These are phyloP conservation scores for Symmetrospora coprosmae DNA, from an alignment of 768 basidiomycete species.

Conservation along the genomic window DNA sequence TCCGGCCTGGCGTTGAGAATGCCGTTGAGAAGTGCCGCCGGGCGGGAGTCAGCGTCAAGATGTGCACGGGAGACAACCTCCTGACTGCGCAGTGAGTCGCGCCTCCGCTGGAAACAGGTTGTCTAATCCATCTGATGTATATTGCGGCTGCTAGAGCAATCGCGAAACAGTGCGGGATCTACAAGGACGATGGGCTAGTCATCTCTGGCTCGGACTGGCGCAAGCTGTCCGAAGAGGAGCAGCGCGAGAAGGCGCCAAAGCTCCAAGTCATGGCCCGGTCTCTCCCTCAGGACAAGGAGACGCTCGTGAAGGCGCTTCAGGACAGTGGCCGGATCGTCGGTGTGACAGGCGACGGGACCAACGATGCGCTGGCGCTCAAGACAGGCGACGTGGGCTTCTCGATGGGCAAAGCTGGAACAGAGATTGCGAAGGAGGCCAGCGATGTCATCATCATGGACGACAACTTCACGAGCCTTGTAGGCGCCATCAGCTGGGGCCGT, in stretches of 20 bases:
- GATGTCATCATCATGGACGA: conserved; percentile 94
- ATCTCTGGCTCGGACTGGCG: conserved; percentile 48
- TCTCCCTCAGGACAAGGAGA: conserved; percentile 39
- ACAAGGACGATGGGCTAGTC: conserved; percentile 84
- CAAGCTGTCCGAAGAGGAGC: conserved; percentile 15
- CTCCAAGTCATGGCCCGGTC: conserved; percentile 19
- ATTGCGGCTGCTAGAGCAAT: conserved; percentile 83
- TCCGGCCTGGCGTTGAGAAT: conserved; percentile 70
- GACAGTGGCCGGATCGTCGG: conserved; percentile 42
- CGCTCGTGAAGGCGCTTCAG: conserved; percentile 72
- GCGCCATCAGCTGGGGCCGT: conserved; percentile 19
- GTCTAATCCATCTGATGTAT: conserved; percentile 34
- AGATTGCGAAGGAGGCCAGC: conserved; percentile 88
- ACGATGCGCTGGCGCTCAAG: conserved; percentile 89
- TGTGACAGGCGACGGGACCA: conserved; percentile 78
- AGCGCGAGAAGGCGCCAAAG: conserved; percentile 14
- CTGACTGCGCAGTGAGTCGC: conserved; percentile 92
- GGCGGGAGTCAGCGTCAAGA: conserved; percentile 85
- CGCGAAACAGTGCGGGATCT: conserved; percentile 83
- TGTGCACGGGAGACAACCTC: conserved; percentile 94
- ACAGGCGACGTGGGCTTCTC: conserved; percentile 95
- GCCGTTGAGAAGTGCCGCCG: conserved; percentile 79
- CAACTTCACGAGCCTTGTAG: conserved; percentile 57
- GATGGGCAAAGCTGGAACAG: conserved; percentile 85
- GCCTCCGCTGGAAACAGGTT: conserved; percentile 30